Evolutionary conservation across 2,329 filamentous ascomycete species (phyloP).

Genomic region (Colletotrichum australisinense): DNA sequence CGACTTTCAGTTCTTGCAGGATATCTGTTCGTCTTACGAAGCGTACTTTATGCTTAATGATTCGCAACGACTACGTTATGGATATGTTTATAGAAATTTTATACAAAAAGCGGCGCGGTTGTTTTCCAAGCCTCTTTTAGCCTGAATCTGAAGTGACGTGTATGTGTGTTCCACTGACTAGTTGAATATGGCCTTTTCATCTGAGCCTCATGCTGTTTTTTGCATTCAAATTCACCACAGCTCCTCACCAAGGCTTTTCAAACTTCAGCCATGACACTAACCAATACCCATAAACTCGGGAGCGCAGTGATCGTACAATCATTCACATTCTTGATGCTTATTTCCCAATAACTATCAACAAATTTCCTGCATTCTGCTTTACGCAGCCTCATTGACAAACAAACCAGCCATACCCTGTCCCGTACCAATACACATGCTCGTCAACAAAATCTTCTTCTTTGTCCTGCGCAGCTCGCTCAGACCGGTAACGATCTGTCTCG

Average conservation of each 20-base stretch:
- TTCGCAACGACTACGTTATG: constrained; percentile 3
- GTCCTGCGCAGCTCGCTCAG: constrained; percentile 85
- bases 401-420: constrained; percentile 77
- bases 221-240: neutral
- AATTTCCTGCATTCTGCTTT: neutral
- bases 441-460: constrained; percentile 91
- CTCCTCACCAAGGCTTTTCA: too few species aligned
- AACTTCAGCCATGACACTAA: too few species aligned
- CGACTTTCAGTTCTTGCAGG: neutral
- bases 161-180: too few species aligned
- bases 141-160: too few species aligned
- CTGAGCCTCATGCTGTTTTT: neutral
- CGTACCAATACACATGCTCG: constrained; percentile 87
- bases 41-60: constrained; percentile 6
- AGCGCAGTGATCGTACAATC: neutral
- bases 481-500: constrained; percentile 88
- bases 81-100: constrained; percentile 10
- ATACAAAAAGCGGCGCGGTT: constrained; percentile 14
- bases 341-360: too few species aligned
- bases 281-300: neutral
- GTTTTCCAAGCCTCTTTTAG: neutral
- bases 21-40: neutral
- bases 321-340: neutral
- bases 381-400: constrained; percentile 68
- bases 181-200: too few species aligned